Percentiles rank a stretch among this genome's conserved stretches.
These are phyloP conservation scores for Cyberlindnera subsufficiens DNA, from an alignment of 805 yeast species.

Conservation along the genomic window DNA sequence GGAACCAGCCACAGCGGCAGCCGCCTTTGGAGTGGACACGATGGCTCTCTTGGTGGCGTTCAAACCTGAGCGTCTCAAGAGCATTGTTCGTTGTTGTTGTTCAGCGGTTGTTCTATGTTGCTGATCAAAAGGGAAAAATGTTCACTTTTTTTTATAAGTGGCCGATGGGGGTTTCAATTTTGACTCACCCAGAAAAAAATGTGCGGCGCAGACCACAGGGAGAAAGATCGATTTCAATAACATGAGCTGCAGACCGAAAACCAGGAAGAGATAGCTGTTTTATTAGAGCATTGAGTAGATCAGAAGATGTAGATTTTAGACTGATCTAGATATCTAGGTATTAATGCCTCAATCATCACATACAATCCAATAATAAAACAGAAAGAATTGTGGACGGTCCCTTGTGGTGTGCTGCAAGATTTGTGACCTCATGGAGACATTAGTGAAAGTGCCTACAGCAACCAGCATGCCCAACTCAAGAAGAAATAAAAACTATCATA, in stretches of 20 bases:
- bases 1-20: constrained; percentile 4
- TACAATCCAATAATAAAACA: background rate
- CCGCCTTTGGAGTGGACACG: constrained; percentile 11
- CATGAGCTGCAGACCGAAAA: no score
- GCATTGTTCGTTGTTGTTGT: constrained; percentile 8
- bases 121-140: no score
- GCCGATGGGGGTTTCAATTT: background rate
- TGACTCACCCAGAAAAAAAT: constrained; percentile 1
- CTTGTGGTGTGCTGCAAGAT: constrained; percentile 3
- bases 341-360: background rate
- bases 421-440: constrained; percentile 8
- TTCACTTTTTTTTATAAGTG: no score
- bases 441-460: background rate
- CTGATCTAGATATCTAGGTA: background rate
- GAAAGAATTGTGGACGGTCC: background rate
- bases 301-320: background rate
- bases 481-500: background rate
- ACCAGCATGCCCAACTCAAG: no score
- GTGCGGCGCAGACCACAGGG: background rate
- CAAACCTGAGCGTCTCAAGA: constrained; percentile 23
- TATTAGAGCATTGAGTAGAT: background rate
- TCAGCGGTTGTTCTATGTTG: no score
- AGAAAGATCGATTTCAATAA: background rate
- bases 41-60: constrained; percentile 22
- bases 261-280: no score